Conservation (phyloP, 345 rosid species). For the Salix viminalis region DNA sequence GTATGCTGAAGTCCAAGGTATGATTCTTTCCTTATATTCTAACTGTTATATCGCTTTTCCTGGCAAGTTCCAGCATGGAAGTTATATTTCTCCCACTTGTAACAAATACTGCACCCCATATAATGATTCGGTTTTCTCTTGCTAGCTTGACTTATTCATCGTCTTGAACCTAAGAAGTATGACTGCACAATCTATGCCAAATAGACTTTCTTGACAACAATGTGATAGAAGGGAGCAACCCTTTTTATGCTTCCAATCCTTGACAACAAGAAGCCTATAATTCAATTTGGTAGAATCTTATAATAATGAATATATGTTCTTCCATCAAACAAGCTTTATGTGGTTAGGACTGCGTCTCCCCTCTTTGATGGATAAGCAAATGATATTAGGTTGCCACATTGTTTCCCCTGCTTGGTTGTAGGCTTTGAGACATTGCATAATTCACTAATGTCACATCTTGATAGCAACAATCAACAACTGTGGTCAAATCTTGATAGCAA, state of each 20-base stretch:
- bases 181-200: background rate
- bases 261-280: background rate
- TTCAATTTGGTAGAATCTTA: background rate
- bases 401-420: background rate
- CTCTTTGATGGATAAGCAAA: background rate
- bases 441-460: background rate
- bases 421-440: background rate
- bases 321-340: background rate
- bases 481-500: background rate
- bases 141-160: background rate
- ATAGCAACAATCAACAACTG: background rate
- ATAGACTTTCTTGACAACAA: background rate
- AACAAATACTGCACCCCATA: background rate
- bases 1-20: constrained; percentile 72
- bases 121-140: background rate
- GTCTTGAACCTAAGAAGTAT: background rate
- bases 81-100: background rate
- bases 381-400: background rate
- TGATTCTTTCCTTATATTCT: background rate
- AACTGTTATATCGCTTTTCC: background rate
- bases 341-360: background rate
- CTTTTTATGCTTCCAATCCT: background rate
- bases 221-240: background rate
- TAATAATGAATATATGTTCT: background rate
- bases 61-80: background rate